Evolutionary conservation across 768 basidiomycete species (phyloP).

Genomic region (Phanerochaete sordida): DNA sequence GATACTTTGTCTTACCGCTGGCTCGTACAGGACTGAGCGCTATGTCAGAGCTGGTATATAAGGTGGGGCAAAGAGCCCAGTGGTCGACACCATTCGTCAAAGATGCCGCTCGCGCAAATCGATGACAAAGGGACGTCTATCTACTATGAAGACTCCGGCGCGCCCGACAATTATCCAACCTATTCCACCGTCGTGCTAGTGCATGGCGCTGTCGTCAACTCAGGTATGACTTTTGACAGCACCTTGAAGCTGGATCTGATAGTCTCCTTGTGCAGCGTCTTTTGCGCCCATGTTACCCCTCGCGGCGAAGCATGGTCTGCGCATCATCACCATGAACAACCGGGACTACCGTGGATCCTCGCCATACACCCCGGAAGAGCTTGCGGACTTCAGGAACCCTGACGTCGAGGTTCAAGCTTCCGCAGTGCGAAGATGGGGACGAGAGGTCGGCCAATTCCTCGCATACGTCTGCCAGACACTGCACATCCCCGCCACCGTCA

Average conservation of each 20-base stretch:
- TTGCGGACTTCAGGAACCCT: neutral
- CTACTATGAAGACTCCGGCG: conserved; percentile 19
- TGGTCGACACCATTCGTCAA: neutral
- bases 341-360: conserved; percentile 5
- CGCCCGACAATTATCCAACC: neutral
- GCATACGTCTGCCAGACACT: neutral
- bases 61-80: too few species aligned
- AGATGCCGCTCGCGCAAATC: conserved; percentile 14
- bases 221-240: conserved; percentile 3
- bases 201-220: conserved; percentile 12
- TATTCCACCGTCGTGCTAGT: conserved; percentile 16
- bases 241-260: neutral
- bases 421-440: neutral
- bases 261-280: neutral
- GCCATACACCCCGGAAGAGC: neutral
- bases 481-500: neutral
- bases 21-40: too few species aligned
- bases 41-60: too few species aligned
- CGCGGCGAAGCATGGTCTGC: neutral
- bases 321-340: conserved; percentile 6
- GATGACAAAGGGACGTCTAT: conserved; percentile 10
- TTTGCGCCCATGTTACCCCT: conserved; percentile 2
- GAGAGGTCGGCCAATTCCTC: neutral
- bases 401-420: neutral
- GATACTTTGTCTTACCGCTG: too few species aligned